phyloP scores from a whole-genome alignment of 1,284 basidiomycete species.

The Vanrija humicola region DNA sequence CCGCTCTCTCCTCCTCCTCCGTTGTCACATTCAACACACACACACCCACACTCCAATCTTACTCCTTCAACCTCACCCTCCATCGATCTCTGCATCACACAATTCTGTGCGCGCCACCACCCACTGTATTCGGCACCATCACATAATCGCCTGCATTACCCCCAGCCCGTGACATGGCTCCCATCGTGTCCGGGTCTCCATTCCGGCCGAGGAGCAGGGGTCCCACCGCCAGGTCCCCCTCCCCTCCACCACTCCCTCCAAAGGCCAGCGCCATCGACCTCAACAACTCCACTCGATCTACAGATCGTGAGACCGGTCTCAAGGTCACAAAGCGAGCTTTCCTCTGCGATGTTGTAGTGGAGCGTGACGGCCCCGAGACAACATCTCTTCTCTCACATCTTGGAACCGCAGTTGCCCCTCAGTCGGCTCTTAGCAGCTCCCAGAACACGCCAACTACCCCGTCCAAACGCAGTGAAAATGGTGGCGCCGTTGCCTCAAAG shows the following conservation, averaged over 20 bases:
- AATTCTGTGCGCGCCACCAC: not conserved
- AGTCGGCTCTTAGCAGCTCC: no score
- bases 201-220: slow-evolving; percentile 15
- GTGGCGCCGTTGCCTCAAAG: not conserved
- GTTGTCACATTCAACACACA: not conserved
- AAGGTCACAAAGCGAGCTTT: slow-evolving; percentile 40
- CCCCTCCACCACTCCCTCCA: slow-evolving; percentile 10
- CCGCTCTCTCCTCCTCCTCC: not conserved
- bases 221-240: slow-evolving; percentile 2
- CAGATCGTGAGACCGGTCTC: slow-evolving; percentile 26
- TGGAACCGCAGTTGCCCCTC: slow-evolving; percentile 25
- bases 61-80: not conserved
- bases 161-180: slow-evolving; percentile 6
- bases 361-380: slow-evolving; percentile 37
- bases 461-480: slow-evolving; percentile 16
- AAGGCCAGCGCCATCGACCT: slow-evolving; percentile 32
- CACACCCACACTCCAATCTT: not conserved
- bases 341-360: slow-evolving; percentile 43
- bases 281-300: slow-evolving; percentile 37
- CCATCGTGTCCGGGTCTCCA: slow-evolving; percentile 12
- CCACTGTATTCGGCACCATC: no score
- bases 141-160: no score
- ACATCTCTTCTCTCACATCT: slow-evolving; percentile 35
- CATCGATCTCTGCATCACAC: not conserved
- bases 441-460: slow-evolving; percentile 11